These are phyloP conservation scores for Neoscytalidium dimidiatum DNA, from an alignment of 2,329 filamentous ascomycete genomes.

Conservation along the genomic window DNA sequence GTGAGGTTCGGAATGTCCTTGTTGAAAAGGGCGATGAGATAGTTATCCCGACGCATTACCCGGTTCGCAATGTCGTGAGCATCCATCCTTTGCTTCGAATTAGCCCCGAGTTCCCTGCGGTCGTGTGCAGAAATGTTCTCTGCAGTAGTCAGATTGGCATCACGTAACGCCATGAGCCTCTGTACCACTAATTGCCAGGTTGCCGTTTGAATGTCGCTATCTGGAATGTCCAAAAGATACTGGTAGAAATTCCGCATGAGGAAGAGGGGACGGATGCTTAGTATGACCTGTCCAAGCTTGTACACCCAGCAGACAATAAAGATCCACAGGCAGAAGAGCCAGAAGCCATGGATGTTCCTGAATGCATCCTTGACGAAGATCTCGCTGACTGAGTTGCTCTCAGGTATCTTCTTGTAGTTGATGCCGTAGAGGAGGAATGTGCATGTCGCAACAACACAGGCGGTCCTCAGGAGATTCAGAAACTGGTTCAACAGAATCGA, in stretches of 20 bases:
- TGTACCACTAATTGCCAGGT: slow-evolving; percentile 92
- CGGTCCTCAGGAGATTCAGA: slow-evolving; percentile 74
- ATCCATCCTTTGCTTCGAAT: slow-evolving; percentile 91
- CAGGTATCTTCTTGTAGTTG: slow-evolving; percentile 72
- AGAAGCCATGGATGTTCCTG: slow-evolving; percentile 67
- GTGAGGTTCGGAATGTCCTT: slow-evolving; percentile 91
- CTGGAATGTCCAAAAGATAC: slow-evolving; percentile 78
- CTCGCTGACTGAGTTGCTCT: slow-evolving; percentile 62
- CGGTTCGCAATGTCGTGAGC: slow-evolving; percentile 97
- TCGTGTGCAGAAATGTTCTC: slow-evolving; percentile 60
- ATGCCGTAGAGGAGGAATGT: slow-evolving; percentile 86
- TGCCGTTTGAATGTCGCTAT: slow-evolving; percentile 87
- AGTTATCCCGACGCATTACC: slow-evolving; percentile 95
- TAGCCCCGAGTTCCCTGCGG: slow-evolving; percentile 69
- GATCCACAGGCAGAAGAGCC: slow-evolving; percentile 79
- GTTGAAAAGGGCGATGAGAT: slow-evolving; percentile 94
- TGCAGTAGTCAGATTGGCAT: slow-evolving; percentile 84
- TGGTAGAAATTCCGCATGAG: slow-evolving; percentile 85
- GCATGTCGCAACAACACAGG: slow-evolving; percentile 79
- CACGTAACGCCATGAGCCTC: slow-evolving; percentile 79
- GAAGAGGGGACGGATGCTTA: slow-evolving; percentile 31
- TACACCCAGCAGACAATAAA: slow-evolving; percentile 83
- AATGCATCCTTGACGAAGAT: slow-evolving; percentile 76
- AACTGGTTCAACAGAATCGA: slow-evolving; percentile 75
- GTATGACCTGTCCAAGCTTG: slow-evolving; percentile 51